Evolutionary conservation across 2,329 filamentous ascomycete species (phyloP).

Genomic region (Laburnicola sp.): DNA sequence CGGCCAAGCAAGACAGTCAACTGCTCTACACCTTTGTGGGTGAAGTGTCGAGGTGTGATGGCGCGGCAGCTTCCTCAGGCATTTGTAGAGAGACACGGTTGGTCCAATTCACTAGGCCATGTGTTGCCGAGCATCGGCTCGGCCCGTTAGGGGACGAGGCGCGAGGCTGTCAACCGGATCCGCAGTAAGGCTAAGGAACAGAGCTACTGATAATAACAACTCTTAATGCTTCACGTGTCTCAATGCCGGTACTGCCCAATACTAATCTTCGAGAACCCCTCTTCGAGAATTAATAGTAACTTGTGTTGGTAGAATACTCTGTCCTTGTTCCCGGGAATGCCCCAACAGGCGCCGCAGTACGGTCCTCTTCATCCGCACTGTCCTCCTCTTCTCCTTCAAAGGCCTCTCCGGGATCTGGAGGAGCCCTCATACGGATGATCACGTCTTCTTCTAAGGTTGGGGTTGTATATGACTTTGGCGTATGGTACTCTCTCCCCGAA

Average conservation of each 20-base stretch:
- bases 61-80: neutral
- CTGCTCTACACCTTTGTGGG: neutral
- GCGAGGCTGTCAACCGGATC: too few relatives aligned
- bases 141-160: too few relatives aligned
- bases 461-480: slow-evolving; percentile 67
- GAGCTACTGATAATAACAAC: too few relatives aligned
- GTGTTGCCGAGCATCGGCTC: too few relatives aligned
- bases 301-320: slow-evolving; percentile 35
- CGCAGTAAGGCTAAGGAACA: too few relatives aligned
- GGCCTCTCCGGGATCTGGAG: slow-evolving; percentile 54
- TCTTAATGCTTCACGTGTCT: too few relatives aligned
- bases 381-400: slow-evolving; percentile 44
- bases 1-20: too few relatives aligned
- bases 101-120: too few relatives aligned
- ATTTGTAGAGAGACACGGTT: too few relatives aligned
- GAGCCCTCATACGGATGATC: slow-evolving; percentile 62
- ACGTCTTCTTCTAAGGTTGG: slow-evolving; percentile 66
- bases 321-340: slow-evolving; percentile 42
- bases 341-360: slow-evolving; percentile 29
- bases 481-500: slow-evolving; percentile 83
- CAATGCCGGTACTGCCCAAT: too few relatives aligned
- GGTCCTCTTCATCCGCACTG: slow-evolving; percentile 42
- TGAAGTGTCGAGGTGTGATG: neutral
- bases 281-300: slow-evolving; percentile 35
- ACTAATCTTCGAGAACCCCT: too few relatives aligned